Percentiles rank a stretch among this genome's conserved stretches.
Conservation (phyloP, 2,329 filamentous ascomycete species). For the Fusarium caatingaense region DNA sequence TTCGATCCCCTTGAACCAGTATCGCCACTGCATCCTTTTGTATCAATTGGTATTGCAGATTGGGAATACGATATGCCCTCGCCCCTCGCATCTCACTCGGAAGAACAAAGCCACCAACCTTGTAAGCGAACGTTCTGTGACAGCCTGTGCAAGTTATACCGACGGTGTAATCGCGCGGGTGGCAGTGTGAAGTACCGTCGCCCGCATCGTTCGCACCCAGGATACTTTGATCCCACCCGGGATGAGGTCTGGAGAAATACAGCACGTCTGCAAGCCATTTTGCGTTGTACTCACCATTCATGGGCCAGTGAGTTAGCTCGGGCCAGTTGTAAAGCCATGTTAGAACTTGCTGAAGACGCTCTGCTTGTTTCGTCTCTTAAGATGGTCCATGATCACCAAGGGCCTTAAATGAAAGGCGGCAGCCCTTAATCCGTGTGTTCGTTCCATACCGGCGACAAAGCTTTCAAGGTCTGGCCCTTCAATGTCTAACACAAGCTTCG, state of each 20-base stretch:
- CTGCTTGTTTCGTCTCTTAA: fast-evolving
- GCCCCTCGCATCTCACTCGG: neutral
- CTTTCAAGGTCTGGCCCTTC: neutral
- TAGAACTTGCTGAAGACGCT: neutral
- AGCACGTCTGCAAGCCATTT: neutral
- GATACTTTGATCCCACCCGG: neutral
- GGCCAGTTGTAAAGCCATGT: neutral
- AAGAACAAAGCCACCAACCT: neutral
- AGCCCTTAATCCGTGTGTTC: neutral
- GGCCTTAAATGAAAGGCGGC: no score
- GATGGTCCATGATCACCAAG: neutral
- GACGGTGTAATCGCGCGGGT: neutral
- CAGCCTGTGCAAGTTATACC: neutral
- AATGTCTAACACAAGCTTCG: neutral
- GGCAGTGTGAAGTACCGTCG: neutral
- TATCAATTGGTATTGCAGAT: neutral
- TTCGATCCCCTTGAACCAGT: fast-evolving
- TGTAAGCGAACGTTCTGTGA: neutral
- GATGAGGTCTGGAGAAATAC: neutral
- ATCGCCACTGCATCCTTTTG: neutral
- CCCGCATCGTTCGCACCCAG: neutral
- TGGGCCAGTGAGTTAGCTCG: neutral
- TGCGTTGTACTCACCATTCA: neutral
- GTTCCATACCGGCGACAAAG: neutral
- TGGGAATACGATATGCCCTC: neutral